Percentiles rank a stretch among this genome's conserved stretches.
These are phyloP conservation scores for Rhazya stricta DNA, from an alignment of 257 asterid species.

Conservation along the genomic window DNA sequence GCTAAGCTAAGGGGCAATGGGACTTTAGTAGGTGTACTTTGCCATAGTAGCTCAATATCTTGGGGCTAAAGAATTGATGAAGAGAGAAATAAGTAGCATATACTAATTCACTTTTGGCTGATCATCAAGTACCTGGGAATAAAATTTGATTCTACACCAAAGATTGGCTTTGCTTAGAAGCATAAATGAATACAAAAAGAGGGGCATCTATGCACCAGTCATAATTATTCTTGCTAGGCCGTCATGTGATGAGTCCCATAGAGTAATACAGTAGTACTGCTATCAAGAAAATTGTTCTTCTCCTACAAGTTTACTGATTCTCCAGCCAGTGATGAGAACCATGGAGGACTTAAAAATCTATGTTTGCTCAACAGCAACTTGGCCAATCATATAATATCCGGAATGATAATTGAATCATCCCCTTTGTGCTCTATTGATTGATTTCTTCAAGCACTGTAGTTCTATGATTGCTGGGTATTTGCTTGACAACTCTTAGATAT, in stretches of 20 bases:
- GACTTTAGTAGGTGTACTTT: background rate
- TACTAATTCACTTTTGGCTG: constrained; percentile 20
- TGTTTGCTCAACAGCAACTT: background rate
- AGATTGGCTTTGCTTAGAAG: constrained; percentile 73
- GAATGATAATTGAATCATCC: background rate
- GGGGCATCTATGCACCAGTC: constrained; percentile 29
- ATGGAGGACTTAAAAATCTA: background rate
- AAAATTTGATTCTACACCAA: constrained; percentile 7
- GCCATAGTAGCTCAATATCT: background rate
- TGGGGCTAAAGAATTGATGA: background rate
- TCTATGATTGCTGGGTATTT: background rate
- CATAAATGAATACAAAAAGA: constrained; percentile 56
- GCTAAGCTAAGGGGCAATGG: background rate
- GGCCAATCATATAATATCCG: background rate
- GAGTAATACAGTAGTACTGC: background rate
- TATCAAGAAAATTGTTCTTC: constrained; percentile 19
- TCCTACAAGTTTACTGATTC: constrained; percentile 22
- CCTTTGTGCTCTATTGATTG: background rate
- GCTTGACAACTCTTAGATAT: background rate
- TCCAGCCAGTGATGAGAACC: background rate
- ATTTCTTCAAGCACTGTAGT: background rate
- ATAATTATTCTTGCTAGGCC: constrained; percentile 33
- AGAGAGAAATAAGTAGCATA: constrained; percentile 2
- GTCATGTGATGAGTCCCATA: constrained; percentile 9
- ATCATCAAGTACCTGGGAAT: constrained; percentile 34